These are phyloP conservation scores for Panicum virgatum DNA, from an alignment of 202 grass and related monocot genomes.

Conservation along the genomic window DNA sequence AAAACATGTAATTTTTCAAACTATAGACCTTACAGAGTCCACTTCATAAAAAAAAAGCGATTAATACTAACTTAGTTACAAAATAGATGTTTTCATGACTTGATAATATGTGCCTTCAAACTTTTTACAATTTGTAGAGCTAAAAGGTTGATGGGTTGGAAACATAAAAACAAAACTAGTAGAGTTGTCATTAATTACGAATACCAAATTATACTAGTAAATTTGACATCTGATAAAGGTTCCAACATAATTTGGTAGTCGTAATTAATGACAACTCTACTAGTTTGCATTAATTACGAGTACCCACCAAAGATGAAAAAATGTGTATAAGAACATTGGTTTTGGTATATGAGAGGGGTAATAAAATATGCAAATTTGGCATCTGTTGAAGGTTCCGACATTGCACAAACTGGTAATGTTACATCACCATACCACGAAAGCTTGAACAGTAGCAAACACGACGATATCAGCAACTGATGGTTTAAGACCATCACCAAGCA, in stretches of 20 bases:
- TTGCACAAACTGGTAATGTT: slow-evolving; percentile 3
- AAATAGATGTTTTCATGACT: background rate
- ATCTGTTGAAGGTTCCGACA: background rate
- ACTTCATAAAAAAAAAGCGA: background rate
- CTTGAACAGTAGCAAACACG: slow-evolving; percentile 69
- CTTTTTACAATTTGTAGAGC: background rate
- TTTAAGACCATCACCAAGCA: slow-evolving; percentile 63
- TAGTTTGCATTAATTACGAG: background rate
- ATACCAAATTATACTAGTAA: background rate
- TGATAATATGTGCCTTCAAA: background rate
- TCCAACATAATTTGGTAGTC: too few species aligned
- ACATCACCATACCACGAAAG: slow-evolving; percentile 60
- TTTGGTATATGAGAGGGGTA: slow-evolving; percentile 1
- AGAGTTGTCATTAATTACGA: background rate
- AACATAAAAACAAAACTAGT: background rate
- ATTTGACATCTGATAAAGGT: too few species aligned
- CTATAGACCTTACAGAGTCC: background rate
- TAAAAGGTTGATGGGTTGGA: background rate
- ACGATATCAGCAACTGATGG: slow-evolving; percentile 82
- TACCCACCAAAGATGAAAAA: background rate
- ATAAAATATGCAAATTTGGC: slow-evolving; percentile 15
- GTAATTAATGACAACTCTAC: too few species aligned
- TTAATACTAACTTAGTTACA: background rate
- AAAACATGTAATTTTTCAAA: background rate
- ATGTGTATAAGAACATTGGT: background rate